Evolutionary conservation across 1,284 basidiomycete genomes (phyloP).

Genomic region (Ceratobasidium theobromae): DNA sequence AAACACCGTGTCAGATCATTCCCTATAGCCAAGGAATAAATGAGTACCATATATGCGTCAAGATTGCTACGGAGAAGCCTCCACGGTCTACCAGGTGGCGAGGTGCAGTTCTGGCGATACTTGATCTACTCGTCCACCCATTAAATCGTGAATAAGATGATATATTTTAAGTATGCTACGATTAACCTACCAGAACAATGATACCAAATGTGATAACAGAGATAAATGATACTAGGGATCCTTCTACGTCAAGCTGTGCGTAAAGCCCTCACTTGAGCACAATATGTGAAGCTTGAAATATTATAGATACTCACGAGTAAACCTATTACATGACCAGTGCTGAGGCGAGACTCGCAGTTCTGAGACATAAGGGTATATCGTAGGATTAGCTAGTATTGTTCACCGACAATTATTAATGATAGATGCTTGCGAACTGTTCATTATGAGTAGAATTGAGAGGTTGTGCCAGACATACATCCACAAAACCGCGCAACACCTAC

Average conservation of each 20-base stretch:
- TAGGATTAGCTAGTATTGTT: no score
- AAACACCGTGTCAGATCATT: neutral
- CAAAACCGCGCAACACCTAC: no score
- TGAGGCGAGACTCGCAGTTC: neutral
- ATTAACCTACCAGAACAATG: neutral
- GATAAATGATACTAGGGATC: neutral
- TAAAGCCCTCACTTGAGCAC: neutral
- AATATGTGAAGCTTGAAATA: neutral
- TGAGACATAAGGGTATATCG: no score
- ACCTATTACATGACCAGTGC: neutral
- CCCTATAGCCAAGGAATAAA: neutral
- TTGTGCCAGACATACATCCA: no score
- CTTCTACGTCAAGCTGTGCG: neutral
- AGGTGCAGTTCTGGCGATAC: neutral
- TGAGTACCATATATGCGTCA: neutral
- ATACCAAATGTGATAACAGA: neutral
- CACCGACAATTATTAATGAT: no score
- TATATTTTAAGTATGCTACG: neutral
- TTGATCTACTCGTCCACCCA: neutral
- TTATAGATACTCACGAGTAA: neutral
- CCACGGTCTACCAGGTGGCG: neutral
- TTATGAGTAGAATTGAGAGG: no score
- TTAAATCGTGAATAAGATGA: neutral
- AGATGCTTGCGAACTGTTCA: no score
- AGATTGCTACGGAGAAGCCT: neutral